A percentile compares a stretch with the other conserved stretches of the same genome.
These are phyloP conservation scores for Clavulina sp. DNA, from an alignment of 768 basidiomycete genomes.

Conservation along the genomic window DNA sequence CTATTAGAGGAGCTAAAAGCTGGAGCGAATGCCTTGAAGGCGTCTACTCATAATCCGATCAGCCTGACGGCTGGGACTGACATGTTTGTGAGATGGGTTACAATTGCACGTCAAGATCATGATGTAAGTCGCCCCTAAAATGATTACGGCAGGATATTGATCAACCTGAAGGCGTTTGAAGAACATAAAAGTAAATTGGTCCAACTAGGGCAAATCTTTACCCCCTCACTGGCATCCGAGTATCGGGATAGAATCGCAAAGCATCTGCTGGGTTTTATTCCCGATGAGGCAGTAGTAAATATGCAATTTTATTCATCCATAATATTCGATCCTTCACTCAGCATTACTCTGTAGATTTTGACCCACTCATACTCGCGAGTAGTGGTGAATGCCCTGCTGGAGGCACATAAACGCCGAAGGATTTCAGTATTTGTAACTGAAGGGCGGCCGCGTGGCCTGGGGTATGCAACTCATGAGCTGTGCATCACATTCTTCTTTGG, in stretches of 20 bases:
- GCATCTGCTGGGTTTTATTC: slow-evolving; percentile 79
- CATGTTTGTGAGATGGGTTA: slow-evolving; percentile 80
- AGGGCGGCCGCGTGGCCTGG: slow-evolving; percentile 75
- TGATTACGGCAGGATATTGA: background rate
- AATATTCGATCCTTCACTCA: slow-evolving; percentile 2
- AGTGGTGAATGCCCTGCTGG: slow-evolving; percentile 79
- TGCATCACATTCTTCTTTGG: background rate
- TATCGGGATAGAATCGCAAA: slow-evolving; percentile 84
- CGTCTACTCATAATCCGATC: slow-evolving; percentile 56
- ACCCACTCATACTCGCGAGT: slow-evolving; percentile 96
- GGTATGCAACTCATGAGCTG: slow-evolving; percentile 33
- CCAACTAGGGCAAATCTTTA: slow-evolving; percentile 62
- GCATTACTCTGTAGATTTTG: slow-evolving; percentile 46
- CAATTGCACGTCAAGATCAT: slow-evolving; percentile 65
- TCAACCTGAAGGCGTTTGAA: slow-evolving; percentile 46
- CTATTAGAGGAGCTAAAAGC: slow-evolving; percentile 69
- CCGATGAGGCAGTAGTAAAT: slow-evolving; percentile 78
- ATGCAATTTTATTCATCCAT: slow-evolving; percentile 2
- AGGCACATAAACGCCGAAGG: slow-evolving; percentile 77
- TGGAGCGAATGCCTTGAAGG: slow-evolving; percentile 45
- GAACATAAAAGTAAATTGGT: slow-evolving; percentile 72
- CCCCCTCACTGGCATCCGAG: slow-evolving; percentile 47
- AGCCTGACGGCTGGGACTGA: slow-evolving; percentile 79
- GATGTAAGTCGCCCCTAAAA: slow-evolving; percentile 22
- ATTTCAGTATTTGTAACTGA: slow-evolving; percentile 97